These are phyloP conservation scores for Anastatica hierochuntica DNA, from an alignment of 345 rosid species.

Conservation along the genomic window DNA sequence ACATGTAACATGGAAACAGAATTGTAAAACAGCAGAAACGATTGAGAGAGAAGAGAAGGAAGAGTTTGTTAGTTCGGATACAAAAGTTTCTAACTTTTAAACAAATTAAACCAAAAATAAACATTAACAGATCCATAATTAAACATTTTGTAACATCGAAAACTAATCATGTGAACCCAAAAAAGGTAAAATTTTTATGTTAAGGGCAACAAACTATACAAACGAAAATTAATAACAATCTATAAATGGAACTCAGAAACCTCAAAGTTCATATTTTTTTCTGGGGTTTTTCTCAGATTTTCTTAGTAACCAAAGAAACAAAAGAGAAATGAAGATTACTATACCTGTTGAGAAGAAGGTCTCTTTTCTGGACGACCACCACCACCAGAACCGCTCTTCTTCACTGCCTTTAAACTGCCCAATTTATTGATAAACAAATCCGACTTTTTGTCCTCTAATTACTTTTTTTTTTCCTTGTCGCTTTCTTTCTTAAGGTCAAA, in stretches of 20 bases:
- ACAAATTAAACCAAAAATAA: slow-evolving; percentile 24
- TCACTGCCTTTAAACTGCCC: slow-evolving; percentile 25
- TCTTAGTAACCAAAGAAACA: slow-evolving; percentile 25
- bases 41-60: background rate
- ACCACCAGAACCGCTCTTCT: slow-evolving; percentile 22
- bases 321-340: background rate
- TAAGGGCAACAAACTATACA: slow-evolving; percentile 8
- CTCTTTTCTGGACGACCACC: slow-evolving; percentile 22
- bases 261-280: slow-evolving; percentile 9
- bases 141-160: slow-evolving; percentile 26
- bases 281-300: slow-evolving; percentile 28
- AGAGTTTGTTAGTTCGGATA: slow-evolving; percentile 19
- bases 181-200: background rate
- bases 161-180: slow-evolving; percentile 18
- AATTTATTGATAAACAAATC: slow-evolving; percentile 12
- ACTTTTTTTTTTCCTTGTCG: slow-evolving; percentile 7
- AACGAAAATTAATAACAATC: background rate
- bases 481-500: slow-evolving; percentile 26
- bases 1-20: slow-evolving; percentile 18
- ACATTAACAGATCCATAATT: slow-evolving; percentile 20
- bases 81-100: slow-evolving; percentile 10
- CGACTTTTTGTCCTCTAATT: slow-evolving; percentile 10
- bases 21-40: slow-evolving; percentile 17
- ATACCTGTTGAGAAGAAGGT: slow-evolving; percentile 21
- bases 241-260: slow-evolving; percentile 11